Evolutionary conservation across 192 early-diverging fungal genomes (phyloP).

Genomic region (Backusella psychrophila): DNA sequence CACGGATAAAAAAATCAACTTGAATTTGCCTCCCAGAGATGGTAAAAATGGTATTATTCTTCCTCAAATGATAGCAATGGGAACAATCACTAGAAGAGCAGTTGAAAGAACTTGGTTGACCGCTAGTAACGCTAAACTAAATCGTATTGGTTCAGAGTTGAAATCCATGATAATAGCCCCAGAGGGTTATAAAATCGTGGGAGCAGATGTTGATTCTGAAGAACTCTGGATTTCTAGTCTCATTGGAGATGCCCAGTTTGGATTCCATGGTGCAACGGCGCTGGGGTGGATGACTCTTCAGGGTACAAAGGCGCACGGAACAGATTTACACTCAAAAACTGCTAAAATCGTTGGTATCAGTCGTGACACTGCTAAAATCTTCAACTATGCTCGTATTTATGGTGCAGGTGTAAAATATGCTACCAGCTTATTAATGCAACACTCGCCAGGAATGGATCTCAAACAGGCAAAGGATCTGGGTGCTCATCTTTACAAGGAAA

Average conservation of each 20-base stretch:
- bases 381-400: slow-evolving; percentile 96
- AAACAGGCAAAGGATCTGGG: slow-evolving; percentile 65
- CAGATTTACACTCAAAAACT: slow-evolving; percentile 93
- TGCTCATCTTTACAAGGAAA: slow-evolving; percentile 67
- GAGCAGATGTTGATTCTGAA: slow-evolving; percentile 96
- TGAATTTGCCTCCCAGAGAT: slow-evolving; percentile 39
- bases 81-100: slow-evolving; percentile 91
- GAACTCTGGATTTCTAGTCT: slow-evolving; percentile 97
- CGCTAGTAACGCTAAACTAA: slow-evolving; percentile 87
- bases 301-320: slow-evolving; percentile 83
- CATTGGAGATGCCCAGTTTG: slow-evolving; percentile 92
- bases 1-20: slow-evolving; percentile 35
- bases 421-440: slow-evolving; percentile 72
- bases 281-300: slow-evolving; percentile 98
- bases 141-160: slow-evolving; percentile 90
- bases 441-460: slow-evolving; percentile 68
- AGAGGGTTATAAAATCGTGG: slow-evolving; percentile 80
- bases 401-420: slow-evolving; percentile 90
- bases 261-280: slow-evolving; percentile 88
- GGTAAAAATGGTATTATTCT: slow-evolving; percentile 72
- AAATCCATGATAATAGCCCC: slow-evolving; percentile 88
- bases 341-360: slow-evolving; percentile 84
- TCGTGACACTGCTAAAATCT: slow-evolving; percentile 88
- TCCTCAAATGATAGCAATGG: slow-evolving; percentile 91
- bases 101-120: slow-evolving; percentile 96